Conservation (phyloP, 495 filamentous ascomycete species). For the Umbilicaria muhlenbergii region DNA sequence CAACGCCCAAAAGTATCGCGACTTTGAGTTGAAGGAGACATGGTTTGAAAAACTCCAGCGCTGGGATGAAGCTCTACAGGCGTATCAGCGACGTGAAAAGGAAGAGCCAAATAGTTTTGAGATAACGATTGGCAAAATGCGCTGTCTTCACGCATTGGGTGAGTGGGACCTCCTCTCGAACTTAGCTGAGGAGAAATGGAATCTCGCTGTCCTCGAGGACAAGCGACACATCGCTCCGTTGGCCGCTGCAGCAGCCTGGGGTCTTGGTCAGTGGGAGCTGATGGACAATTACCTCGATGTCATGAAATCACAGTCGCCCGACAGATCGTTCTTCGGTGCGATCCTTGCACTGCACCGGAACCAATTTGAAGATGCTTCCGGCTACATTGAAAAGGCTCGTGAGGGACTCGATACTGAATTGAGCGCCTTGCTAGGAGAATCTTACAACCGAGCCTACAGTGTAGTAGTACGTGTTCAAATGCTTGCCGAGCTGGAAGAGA, state of each 20-base stretch:
- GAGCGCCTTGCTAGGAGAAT: constrained; percentile 85
- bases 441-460: constrained; percentile 89
- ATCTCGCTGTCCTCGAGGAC: constrained; percentile 66
- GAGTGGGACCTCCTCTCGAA: constrained; percentile 89
- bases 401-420: constrained; percentile 91
- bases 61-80: constrained; percentile 93
- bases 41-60: constrained; percentile 98
- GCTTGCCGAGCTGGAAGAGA: constrained; percentile 95
- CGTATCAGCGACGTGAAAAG: constrained; percentile 66
- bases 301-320: constrained; percentile 85
- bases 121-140: constrained; percentile 98
- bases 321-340: constrained; percentile 93
- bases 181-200: constrained; percentile 85
- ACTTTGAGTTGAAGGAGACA: constrained; percentile 87
- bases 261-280: constrained; percentile 84
- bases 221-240: constrained; percentile 79
- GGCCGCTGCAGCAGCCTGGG: constrained; percentile 95
- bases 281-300: constrained; percentile 94
- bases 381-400: constrained; percentile 77
- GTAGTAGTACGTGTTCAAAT: constrained; percentile 95
- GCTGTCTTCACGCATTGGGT: constrained; percentile 89
- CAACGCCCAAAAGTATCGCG: constrained; percentile 85
- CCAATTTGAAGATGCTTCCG: constrained; percentile 73
- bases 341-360: constrained; percentile 89
- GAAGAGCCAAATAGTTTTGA: constrained; percentile 67